Evolutionary conservation across 768 basidiomycete genomes (phyloP), one percentile per base, ranked within the genome.

Genomic region (Mycena chlorophos): DNA sequence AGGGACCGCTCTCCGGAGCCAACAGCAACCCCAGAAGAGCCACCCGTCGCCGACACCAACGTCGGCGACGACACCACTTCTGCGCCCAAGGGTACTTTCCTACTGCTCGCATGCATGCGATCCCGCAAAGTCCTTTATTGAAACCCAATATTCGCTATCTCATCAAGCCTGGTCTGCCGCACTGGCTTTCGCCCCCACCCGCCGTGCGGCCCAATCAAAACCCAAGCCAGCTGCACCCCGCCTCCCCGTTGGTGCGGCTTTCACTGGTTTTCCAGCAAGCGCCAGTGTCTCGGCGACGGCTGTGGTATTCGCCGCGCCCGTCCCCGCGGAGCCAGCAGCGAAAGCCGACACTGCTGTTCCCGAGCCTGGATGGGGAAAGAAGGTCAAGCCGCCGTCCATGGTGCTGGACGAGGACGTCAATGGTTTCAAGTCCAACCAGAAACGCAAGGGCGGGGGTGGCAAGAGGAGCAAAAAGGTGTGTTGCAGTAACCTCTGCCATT

Each of bases 361-460:
- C 17, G 69, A 76, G 47, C 82, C 85, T 60, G 85, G 86, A 61
- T 92, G 91, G 91, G 88, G 88, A 39, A 89, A 87, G 72, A 92
- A 92, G 68, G 86, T 93, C 66, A 92, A 92, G 64, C 91, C 92
- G 16, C 92, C 92, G 2, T 89, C 89, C 0, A 93, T 94, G 90
- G 78, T 93, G 20, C 80, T 94, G 10, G 91, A 94, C 57, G 92
- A 94, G 56, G 90, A 94, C 58, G 77, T 94, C 59, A 94, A 94
- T 54, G 91, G 91, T 1, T 94, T 88, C 71, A 88, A 84, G 64
- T 75, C 78, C 12, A 74, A 80, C 43, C 83, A 81, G 51, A 84
- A 80, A 55, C 84, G 76, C 59, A 77, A 79, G 57, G 77, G 71
- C 16, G 80, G 78, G 1, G 80, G 78, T 16, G 81, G 82, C 4